Base-by-base conservation (phyloP, 371 early-diverging fungal species). In the Mortierella sp. region DNA sequence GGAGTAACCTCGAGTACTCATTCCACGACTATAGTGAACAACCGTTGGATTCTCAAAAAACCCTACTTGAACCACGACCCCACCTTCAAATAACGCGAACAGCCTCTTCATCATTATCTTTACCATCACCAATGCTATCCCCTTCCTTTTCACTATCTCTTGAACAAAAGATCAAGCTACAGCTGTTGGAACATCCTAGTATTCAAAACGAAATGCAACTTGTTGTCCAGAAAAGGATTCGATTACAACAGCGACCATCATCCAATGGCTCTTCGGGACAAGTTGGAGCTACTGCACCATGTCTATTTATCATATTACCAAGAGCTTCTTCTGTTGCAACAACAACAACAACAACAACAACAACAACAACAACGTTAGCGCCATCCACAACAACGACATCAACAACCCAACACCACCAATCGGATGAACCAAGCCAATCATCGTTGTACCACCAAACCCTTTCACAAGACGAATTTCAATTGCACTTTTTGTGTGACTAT, bases 401-500 rank as follows among this genome's bases (percentile, higher is more conserved):
- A 53, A 36, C 55, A 21, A 38, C 3, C 19, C 24, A 36, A 40
- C 11, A 45, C 15, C 22, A 45, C 24, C 22, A 62, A 62, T 22
- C 62, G 43, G 7, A 58, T 58, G 33, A 43, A 13, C 22, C 0
- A 66, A 2, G 19, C 8, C 60, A 24, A 40, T 24, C 24, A 63
- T 16, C 11, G 32, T 60, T 60, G 61, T 60, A 60, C 43, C 40
- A 60, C 61, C 61, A 41, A 38, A 22, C 36, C 21, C 5, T 58
- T 33, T 32, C 58, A 22, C 58, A 57, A 43, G 53, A 67, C 4
- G 63, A 67, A 9, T 76, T 70, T 58, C 43, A 57, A 41, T 58
- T 76, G 40, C 58, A 76, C 32, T 76, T 76, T 22, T 63, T 76
- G 63, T 76, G 76, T 16, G 63, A 76, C 58, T 76, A 55, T 38